phyloP scores from a whole-genome alignment of 2,329 filamentous ascomycete genomes.

The Cladosporium phlei region DNA sequence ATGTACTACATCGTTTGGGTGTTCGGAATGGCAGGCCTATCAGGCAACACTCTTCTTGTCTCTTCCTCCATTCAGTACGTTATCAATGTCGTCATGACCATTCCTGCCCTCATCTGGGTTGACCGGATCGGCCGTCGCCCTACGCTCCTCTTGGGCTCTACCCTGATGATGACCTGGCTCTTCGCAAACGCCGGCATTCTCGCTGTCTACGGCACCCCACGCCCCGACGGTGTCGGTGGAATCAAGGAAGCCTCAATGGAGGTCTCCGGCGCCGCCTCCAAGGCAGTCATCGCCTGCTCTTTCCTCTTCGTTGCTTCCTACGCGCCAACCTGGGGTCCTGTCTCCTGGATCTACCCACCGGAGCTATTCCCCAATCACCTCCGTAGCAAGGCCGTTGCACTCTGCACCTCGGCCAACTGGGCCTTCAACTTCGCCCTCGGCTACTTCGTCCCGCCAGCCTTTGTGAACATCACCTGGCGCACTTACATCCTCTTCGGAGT shows the following conservation, averaged over 20 bases:
- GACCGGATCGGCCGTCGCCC: slow-evolving; percentile 71
- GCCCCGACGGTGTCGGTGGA: slow-evolving; percentile 34
- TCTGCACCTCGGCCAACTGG: slow-evolving; percentile 60
- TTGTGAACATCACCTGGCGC: slow-evolving; percentile 51
- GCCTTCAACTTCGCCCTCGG: slow-evolving; percentile 54
- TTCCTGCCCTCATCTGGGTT: slow-evolving; percentile 69
- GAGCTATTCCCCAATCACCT: slow-evolving; percentile 60
- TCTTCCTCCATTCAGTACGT: slow-evolving; percentile 69
- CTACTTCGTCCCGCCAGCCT: slow-evolving; percentile 56
- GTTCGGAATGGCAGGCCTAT: slow-evolving; percentile 65
- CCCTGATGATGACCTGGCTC: slow-evolving; percentile 59
- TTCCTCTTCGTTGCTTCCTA: slow-evolving; percentile 69
- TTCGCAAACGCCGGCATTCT: slow-evolving; percentile 61
- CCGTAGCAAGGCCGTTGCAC: slow-evolving; percentile 59
- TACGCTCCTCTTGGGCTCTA: slow-evolving; percentile 60
- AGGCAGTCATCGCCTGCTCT: slow-evolving; percentile 60
- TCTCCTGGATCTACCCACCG: slow-evolving; percentile 48
- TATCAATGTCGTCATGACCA: slow-evolving; percentile 75
- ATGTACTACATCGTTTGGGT: slow-evolving; percentile 49
- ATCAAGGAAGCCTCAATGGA: slow-evolving; percentile 39
- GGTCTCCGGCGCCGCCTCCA: slow-evolving; percentile 37
- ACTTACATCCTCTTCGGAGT: slow-evolving; percentile 72
- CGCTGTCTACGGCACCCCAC: slow-evolving; percentile 51
- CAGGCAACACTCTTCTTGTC: slow-evolving; percentile 52
- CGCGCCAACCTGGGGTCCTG: slow-evolving; percentile 60